Conservation (phyloP, 2,329 filamentous ascomycete genomes). For the Aspergillaceae sp. region DNA sequence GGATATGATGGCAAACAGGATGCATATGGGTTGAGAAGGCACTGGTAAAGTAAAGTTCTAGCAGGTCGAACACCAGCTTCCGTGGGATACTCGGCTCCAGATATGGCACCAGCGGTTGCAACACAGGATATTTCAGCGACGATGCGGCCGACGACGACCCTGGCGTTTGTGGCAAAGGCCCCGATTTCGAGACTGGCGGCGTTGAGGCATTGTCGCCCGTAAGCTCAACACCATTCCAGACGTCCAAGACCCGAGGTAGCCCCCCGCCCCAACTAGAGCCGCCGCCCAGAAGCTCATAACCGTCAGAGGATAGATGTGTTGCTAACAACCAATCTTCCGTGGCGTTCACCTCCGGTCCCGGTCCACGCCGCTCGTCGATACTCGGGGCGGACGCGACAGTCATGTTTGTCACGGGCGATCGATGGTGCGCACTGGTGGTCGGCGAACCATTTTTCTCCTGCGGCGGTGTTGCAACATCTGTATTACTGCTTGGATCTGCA, state of each 20-base stretch:
- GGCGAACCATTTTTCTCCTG: conserved; percentile 14
- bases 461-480: conserved; percentile 10
- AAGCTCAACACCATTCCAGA: conserved; percentile 24
- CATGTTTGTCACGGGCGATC: conserved; percentile 20
- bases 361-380: conserved; percentile 19
- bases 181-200: conserved; percentile 46
- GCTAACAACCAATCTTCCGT: conserved; percentile 28
- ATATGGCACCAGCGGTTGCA: conserved; percentile 74
- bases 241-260: conserved; percentile 21
- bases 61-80: conserved; percentile 72
- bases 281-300: conserved; percentile 22
- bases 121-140: conserved; percentile 66
- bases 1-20: conserved; percentile 80
- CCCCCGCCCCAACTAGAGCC: conserved; percentile 18
- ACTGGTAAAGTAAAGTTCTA: conserved; percentile 86
- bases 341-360: conserved; percentile 13
- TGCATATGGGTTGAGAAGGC: conserved; percentile 82
- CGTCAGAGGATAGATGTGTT: conserved; percentile 24
- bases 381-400: conserved; percentile 20
- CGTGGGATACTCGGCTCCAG: conserved; percentile 69
- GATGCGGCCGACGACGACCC: conserved; percentile 9
- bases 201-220: conserved; percentile 35
- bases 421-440: conserved; percentile 15
- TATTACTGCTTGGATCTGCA: background rate
- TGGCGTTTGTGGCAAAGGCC: conserved; percentile 45